Evolutionary conservation across 306 rosid genomes (phyloP), one percentile per base, ranked within the genome.

Genomic region (Castanopsis chinensis): DNA sequence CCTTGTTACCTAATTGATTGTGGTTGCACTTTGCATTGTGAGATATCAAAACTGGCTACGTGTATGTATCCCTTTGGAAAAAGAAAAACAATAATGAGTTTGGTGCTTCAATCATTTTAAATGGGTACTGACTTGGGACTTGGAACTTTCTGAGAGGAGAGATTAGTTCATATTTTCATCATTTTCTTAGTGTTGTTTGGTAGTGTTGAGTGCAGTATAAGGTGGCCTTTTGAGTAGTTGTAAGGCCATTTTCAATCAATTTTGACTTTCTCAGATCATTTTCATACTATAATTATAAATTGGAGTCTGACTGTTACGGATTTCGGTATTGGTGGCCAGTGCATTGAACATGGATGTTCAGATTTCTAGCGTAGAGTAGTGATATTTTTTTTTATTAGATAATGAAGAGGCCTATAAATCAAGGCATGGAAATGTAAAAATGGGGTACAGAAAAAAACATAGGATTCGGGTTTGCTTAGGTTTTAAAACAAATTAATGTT

Each of bases 141-240:
- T 10, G 19, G 30, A 54, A 28, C 14, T 73, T 59, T 49, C 45
- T 49, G 14, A 49, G 53, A 49, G 45, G 27, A 56, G 61, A 58
- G 60, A 21, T 84, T 77, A 76, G 82, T 79, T 72, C 67, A 41
- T 63, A 23, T 28, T 33, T 74, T 43, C 14, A 30, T 27, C 4
- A 32, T 58, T 30, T 18, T 27, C 72, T n/a, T n/a, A 64, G 41
- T 76, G 49, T 76, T 55, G 84, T 78, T 85, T 80, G 94, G 87
- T 87, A 84, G 72, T 60, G 25, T 67, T 80, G 90, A 87, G 93
- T 89, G 75, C 74, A 75, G 84, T 85, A 84, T 85, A 94, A 88
- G 94, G 75, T 84, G 78, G 86, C 74, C 71, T n/a, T 9, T 71
- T 6, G 19, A 71, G 88, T 79, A 21, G 93, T 84, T 89, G 89